phyloP scores from a whole-genome alignment of 768 basidiomycete species.

The Termitomyces sp. region DNA sequence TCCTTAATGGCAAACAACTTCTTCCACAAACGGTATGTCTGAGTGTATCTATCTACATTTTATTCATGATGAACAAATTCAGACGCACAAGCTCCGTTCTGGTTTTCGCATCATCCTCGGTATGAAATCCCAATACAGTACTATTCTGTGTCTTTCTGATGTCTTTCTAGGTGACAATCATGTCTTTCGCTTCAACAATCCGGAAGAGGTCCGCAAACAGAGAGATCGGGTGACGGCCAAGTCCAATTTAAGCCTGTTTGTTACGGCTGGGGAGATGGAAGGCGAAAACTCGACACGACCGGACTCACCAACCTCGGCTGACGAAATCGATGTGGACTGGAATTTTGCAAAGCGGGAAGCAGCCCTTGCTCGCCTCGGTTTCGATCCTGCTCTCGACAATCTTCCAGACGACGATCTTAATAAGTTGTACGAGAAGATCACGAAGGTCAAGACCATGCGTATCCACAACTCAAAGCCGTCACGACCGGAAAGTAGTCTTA shows the following conservation, averaged over 20 bases:
- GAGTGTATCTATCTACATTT: neutral
- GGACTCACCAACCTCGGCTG: slow-evolving; percentile 69
- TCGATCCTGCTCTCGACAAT: slow-evolving; percentile 88
- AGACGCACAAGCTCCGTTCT: slow-evolving; percentile 84
- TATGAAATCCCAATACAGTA: slow-evolving; percentile 33
- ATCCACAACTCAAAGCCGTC: slow-evolving; percentile 68
- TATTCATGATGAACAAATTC: slow-evolving; percentile 9
- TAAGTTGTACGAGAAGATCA: slow-evolving; percentile 91
- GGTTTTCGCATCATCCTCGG: slow-evolving; percentile 97
- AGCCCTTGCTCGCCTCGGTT: slow-evolving; percentile 79
- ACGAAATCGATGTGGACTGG: slow-evolving; percentile 88
- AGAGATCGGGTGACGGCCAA: slow-evolving; percentile 77
- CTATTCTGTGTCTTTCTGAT: slow-evolving; percentile 9
- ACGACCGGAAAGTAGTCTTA: slow-evolving; percentile 88
- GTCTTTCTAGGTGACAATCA: slow-evolving; percentile 77
- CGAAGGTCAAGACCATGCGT: slow-evolving; percentile 85
- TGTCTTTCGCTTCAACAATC: slow-evolving; percentile 96
- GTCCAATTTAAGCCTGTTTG: slow-evolving; percentile 63
- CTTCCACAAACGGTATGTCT: slow-evolving; percentile 65
- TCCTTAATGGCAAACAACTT: slow-evolving; percentile 92
- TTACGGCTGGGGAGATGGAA: slow-evolving; percentile 67
- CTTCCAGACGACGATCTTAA: slow-evolving; percentile 94
- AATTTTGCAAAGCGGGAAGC: slow-evolving; percentile 96
- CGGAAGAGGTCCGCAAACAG: slow-evolving; percentile 90
- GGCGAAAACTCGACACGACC: slow-evolving; percentile 66